Conservation (phyloP, 2,329 filamentous ascomycete genomes). For the Pseudogymnoascus sp. region DNA sequence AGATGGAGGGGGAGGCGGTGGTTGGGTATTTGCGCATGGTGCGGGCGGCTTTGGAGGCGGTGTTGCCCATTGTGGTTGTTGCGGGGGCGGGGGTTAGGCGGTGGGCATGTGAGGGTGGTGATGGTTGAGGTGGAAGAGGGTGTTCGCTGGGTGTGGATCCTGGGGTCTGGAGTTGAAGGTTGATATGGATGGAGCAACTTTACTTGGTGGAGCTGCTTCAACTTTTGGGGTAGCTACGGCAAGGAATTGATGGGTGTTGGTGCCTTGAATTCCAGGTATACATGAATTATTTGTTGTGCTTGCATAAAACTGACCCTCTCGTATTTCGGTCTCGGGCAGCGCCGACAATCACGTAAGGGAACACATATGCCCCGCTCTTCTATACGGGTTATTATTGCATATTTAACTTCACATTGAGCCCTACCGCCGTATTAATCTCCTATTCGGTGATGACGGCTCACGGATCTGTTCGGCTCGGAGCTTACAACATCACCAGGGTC, state of each 20-base stretch:
- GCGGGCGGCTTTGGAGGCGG: conserved; percentile 2
- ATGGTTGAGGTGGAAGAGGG: neutral
- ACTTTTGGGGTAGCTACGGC: neutral
- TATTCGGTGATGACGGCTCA: neutral
- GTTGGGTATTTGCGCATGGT: neutral
- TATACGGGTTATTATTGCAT: neutral
- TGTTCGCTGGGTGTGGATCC: neutral
- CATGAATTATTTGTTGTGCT: neutral
- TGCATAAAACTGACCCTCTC: neutral
- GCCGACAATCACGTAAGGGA: no score
- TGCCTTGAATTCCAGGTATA: neutral
- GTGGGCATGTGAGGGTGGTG: neutral
- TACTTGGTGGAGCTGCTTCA: conserved; percentile 1
- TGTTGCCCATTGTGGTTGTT: neutral
- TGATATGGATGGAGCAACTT: neutral
- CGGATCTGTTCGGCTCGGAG: neutral
- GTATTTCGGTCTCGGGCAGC: neutral
- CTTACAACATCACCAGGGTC: neutral
- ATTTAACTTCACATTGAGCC: neutral
- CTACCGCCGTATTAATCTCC: neutral
- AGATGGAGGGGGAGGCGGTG: neutral
- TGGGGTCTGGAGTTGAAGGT: neutral
- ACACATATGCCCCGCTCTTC: no score
- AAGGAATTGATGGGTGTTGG: neutral
- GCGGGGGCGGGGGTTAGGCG: neutral